Conservation (phyloP, 805 yeast genomes). For the Yarrowia yakushimensis region DNA sequence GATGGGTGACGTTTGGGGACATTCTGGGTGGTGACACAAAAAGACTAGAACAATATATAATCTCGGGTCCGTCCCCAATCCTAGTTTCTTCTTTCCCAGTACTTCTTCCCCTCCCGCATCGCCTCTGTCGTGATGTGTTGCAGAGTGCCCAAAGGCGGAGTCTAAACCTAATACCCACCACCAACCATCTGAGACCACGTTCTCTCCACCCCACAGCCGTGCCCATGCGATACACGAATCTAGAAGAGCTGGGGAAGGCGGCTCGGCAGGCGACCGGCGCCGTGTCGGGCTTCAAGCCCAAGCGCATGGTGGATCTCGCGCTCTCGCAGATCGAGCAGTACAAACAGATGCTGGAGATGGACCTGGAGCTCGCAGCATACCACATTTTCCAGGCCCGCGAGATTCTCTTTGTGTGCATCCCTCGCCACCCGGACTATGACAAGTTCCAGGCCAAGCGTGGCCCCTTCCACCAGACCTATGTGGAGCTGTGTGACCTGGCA, state of each 20-base stretch:
- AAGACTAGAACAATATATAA: no score
- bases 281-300: constrained; percentile 7
- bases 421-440: constrained; percentile 30
- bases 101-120: background rate
- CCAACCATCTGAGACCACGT: background rate
- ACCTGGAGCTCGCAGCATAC: constrained; percentile 17
- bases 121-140: background rate
- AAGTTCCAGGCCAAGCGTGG: constrained; percentile 27
- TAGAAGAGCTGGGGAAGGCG: constrained; percentile 19
- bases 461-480: constrained; percentile 30
- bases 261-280: constrained; percentile 19
- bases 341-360: constrained; percentile 24
- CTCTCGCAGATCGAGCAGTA: constrained; percentile 24
- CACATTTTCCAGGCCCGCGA: constrained; percentile 27
- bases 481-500: constrained; percentile 26
- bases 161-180: background rate
- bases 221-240: constrained; percentile 14
- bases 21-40: background rate
- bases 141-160: background rate
- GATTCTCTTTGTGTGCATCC: constrained; percentile 31
- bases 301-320: constrained; percentile 23
- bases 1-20: background rate
- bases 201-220: background rate
- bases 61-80: no score
- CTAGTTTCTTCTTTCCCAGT: no score